Conservation (phyloP, 768 basidiomycete species). For the Hypholoma fasciculare region DNA sequence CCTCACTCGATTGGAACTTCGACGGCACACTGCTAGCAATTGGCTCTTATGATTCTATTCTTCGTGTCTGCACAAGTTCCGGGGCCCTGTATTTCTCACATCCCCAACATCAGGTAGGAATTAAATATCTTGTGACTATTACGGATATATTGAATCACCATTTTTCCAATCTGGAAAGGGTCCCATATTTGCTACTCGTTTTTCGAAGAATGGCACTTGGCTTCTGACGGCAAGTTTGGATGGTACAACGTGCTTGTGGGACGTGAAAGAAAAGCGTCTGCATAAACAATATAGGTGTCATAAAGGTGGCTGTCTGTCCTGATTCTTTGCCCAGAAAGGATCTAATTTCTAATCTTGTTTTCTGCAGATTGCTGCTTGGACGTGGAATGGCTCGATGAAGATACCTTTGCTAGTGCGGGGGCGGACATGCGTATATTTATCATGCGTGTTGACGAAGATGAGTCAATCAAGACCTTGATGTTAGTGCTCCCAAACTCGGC, state of each 20-base stretch:
- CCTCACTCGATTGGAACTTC: constrained; percentile 74
- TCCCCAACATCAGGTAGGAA: constrained; percentile 62
- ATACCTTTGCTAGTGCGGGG: constrained; percentile 71
- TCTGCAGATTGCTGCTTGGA: constrained; percentile 73
- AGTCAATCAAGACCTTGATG: constrained; percentile 64
- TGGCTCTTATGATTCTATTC: constrained; percentile 72
- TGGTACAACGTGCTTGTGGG: constrained; percentile 77
- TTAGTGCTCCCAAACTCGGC: constrained; percentile 31
- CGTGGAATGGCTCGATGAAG: constrained; percentile 75
- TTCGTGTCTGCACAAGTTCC: constrained; percentile 63
- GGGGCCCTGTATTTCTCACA: constrained; percentile 68
- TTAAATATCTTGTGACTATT: constrained; percentile 1
- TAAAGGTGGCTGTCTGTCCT: constrained; percentile 44
- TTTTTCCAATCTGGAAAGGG: constrained; percentile 49
- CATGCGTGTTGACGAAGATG: constrained; percentile 49
- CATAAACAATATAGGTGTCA: constrained; percentile 67
- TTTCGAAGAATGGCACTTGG: constrained; percentile 74
- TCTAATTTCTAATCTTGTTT: not conserved
- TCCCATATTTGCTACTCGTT: constrained; percentile 77
- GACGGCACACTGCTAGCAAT: constrained; percentile 76
- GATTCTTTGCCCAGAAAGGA: constrained; percentile 2
- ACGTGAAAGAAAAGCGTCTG: constrained; percentile 60
- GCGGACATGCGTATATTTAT: constrained; percentile 67
- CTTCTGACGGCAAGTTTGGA: constrained; percentile 78
- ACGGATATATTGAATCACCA: constrained; percentile 13